Conservation (phyloP, 352 stramenopile species). For the Phytophthora citricola region DNA sequence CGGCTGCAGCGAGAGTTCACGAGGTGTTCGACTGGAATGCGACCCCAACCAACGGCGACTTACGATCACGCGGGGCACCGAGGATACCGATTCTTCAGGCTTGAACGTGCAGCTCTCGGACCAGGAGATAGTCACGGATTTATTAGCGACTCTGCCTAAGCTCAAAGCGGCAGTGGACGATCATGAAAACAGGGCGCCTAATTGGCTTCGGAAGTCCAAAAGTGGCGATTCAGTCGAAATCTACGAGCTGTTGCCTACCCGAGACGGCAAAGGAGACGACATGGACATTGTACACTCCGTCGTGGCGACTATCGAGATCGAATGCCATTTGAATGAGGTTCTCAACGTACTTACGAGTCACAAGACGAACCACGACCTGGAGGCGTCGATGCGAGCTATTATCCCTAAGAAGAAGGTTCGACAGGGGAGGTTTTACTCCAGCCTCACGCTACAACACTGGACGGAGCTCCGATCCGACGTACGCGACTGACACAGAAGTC, state of each 20-base stretch:
- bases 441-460: conserved; percentile 32
- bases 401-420: conserved; percentile 42
- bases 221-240: conserved; percentile 54
- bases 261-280: conserved; percentile 43
- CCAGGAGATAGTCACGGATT: conserved; percentile 50
- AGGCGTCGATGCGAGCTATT: conserved; percentile 55
- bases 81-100: conserved; percentile 13
- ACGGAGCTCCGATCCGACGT: conserved; percentile 24
- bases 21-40: conserved; percentile 29
- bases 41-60: conserved; percentile 29
- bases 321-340: conserved; percentile 71
- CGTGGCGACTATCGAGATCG: conserved; percentile 55
- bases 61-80: conserved; percentile 27
- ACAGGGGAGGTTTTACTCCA: conserved; percentile 42
- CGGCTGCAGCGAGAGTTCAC: conserved; percentile 33
- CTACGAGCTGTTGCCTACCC: conserved; percentile 50
- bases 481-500: conserved; percentile 19
- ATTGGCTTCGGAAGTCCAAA: conserved; percentile 56
- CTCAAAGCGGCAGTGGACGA: conserved; percentile 49
- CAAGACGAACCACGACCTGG: conserved; percentile 51
- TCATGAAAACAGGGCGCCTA: conserved; percentile 35
- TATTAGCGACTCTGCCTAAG: conserved; percentile 53
- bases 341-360: conserved; percentile 63
- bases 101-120: conserved; percentile 40
- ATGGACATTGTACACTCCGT: conserved; percentile 63